Percentiles rank a stretch among this genome's conserved stretches.
Conservation (phyloP, 768 basidiomycete species). For the Psilocybe sp. region DNA sequence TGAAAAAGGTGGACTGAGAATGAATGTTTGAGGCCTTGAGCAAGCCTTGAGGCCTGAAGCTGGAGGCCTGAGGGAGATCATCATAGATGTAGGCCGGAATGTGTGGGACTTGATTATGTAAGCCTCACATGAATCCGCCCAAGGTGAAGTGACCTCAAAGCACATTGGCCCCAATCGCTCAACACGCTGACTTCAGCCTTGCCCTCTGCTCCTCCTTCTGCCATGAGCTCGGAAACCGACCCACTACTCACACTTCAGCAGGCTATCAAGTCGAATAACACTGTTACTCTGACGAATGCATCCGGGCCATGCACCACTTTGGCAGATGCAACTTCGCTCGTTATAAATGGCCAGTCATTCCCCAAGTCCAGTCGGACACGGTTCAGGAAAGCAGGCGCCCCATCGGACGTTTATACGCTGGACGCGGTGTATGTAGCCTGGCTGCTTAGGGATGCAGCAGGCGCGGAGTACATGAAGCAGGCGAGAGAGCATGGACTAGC, state of each 20-base stretch:
- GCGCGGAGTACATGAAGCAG: constrained; percentile 88
- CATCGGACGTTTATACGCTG: constrained; percentile 70
- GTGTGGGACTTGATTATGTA: too few relatives aligned
- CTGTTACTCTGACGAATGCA: constrained; percentile 47
- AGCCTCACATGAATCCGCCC: too few relatives aligned
- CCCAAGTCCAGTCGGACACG: constrained; percentile 77
- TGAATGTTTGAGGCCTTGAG: too few relatives aligned
- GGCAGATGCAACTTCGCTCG: constrained; percentile 60
- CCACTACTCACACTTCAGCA: constrained; percentile 56
- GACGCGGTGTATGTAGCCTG: constrained; percentile 87
- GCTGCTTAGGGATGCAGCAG: constrained; percentile 66
- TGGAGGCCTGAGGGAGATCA: too few relatives aligned
- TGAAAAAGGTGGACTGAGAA: too few relatives aligned
- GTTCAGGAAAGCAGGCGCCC: constrained; percentile 62
- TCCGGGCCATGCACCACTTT: constrained; percentile 45
- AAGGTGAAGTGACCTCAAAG: too few relatives aligned
- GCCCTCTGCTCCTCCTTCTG: neutral
- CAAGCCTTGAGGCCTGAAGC: too few relatives aligned
- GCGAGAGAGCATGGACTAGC: constrained; percentile 72
- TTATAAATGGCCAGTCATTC: constrained; percentile 52
- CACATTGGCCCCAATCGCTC: too few relatives aligned
- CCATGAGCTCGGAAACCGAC: constrained; percentile 39
- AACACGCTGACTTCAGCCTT: too few relatives aligned
- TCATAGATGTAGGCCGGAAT: too few relatives aligned
- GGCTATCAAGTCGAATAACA: constrained; percentile 53